Percentiles rank a stretch among this genome's conserved stretches.
Conservation (phyloP, 1,284 basidiomycete genomes). For the Mycena sp. region DNA sequence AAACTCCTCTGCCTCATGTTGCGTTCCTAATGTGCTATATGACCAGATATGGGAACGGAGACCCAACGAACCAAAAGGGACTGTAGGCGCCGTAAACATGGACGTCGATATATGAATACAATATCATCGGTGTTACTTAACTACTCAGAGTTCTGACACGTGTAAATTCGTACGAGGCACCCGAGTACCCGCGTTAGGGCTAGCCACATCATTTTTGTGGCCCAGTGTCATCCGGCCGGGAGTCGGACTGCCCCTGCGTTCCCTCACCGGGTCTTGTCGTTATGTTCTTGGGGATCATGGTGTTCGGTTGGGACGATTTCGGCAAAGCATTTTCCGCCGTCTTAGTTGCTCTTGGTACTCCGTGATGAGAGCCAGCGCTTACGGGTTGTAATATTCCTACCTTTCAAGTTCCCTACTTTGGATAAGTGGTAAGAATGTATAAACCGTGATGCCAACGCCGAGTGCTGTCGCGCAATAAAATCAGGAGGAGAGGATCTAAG, state of each 20-base stretch:
- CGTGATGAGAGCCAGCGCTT: not conserved
- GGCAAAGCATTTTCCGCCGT: no score
- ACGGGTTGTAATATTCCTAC: not conserved
- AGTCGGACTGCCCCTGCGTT: no score
- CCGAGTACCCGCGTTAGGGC: no score
- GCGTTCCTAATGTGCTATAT: not conserved
- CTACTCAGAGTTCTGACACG: constrained; percentile 12
- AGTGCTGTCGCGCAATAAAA: not conserved
- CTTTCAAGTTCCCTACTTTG: constrained; percentile 20
- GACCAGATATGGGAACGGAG: constrained; percentile 78
- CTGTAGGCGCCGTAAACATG: constrained; percentile 38
- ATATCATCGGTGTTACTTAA: constrained; percentile 8
- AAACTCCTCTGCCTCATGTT: not conserved
- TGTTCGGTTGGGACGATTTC: no score
- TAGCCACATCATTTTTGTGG: no score
- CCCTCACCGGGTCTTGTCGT: no score
- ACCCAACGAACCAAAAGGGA: constrained; percentile 16
- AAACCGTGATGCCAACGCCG: constrained; percentile 26
- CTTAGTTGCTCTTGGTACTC: not conserved
- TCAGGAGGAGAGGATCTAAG: not conserved
- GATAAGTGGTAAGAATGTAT: constrained; percentile 26
- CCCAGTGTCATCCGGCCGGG: no score
- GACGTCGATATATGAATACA: constrained; percentile 41
- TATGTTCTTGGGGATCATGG: no score
- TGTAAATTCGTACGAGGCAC: constrained; percentile 1